Evolutionary conservation across 2,329 filamentous ascomycete species (phyloP).

Genomic region (Colletotrichum tofieldiae): DNA sequence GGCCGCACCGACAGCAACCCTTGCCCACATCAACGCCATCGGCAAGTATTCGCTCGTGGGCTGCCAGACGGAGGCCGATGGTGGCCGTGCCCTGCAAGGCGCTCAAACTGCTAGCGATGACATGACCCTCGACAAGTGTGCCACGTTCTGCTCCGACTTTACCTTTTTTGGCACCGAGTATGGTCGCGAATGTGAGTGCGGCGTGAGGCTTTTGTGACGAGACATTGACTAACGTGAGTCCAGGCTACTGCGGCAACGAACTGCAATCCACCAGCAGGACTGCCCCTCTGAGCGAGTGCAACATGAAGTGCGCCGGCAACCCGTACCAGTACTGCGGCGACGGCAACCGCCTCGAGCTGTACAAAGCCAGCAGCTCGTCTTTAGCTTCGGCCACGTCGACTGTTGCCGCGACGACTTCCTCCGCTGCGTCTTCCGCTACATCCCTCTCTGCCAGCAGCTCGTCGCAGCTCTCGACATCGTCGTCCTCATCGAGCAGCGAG

Average conservation of each 20-base stretch:
- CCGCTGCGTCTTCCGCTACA: neutral
- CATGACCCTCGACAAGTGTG: slow-evolving; percentile 59
- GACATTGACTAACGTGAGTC: neutral
- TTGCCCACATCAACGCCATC: slow-evolving; percentile 52
- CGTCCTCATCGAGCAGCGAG: no score
- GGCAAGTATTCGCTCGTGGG: slow-evolving; percentile 56
- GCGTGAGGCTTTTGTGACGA: neutral
- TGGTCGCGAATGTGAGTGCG: slow-evolving; percentile 54
- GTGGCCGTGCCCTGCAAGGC: slow-evolving; percentile 55
- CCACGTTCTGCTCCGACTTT: slow-evolving; percentile 53
- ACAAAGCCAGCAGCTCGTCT: slow-evolving; percentile 46
- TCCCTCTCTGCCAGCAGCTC: neutral
- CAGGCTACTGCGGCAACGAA: slow-evolving; percentile 58
- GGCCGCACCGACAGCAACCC: slow-evolving; percentile 52
- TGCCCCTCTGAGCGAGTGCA: slow-evolving; percentile 54
- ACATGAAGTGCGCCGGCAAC: slow-evolving; percentile 56
- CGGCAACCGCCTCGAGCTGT: slow-evolving; percentile 56
- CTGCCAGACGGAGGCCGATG: slow-evolving; percentile 58
- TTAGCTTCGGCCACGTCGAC: slow-evolving; percentile 25
- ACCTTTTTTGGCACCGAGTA: slow-evolving; percentile 58
- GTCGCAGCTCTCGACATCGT: neutral
- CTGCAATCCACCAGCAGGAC: slow-evolving; percentile 51
- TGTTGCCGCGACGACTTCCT: slow-evolving; percentile 17
- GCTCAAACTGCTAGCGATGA: slow-evolving; percentile 51
- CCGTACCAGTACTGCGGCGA: slow-evolving; percentile 57